phyloP scores from a whole-genome alignment of 768 basidiomycete genomes.

The Peribolospora baueri region DNA sequence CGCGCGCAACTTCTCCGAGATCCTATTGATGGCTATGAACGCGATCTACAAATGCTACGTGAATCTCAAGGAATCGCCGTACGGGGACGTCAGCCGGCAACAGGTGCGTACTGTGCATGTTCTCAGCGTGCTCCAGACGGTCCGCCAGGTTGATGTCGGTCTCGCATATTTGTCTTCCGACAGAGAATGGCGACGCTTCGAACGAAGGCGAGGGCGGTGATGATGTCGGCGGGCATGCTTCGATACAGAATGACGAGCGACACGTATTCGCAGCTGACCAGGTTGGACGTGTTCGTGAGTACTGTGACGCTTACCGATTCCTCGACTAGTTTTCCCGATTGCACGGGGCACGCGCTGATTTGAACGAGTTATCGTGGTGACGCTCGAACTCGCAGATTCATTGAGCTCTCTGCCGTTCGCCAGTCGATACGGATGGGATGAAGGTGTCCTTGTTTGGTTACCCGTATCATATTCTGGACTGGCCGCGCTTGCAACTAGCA shows the following conservation, averaged over 20 bases:
- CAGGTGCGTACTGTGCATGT: slow-evolving; percentile 28
- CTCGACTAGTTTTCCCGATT: background rate
- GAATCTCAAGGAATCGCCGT: slow-evolving; percentile 41
- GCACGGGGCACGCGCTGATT: background rate
- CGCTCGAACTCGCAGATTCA: too few species aligned
- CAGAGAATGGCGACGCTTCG: slow-evolving; percentile 43
- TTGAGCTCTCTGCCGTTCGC: background rate
- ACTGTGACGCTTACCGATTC: background rate
- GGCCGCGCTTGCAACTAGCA: background rate
- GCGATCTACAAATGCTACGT: slow-evolving; percentile 60
- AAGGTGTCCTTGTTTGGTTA: background rate
- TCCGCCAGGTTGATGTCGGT: slow-evolving; percentile 10
- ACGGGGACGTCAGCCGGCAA: slow-evolving; percentile 50
- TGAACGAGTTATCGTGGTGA: background rate
- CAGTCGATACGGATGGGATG: background rate
- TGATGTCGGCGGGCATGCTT: slow-evolving; percentile 50
- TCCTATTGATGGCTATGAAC: slow-evolving; percentile 80
- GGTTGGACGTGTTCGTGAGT: slow-evolving; percentile 38
- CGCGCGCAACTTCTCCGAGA: slow-evolving; percentile 67
- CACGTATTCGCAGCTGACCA: slow-evolving; percentile 64
- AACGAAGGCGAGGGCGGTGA: slow-evolving; percentile 59
- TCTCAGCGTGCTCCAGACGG: background rate
- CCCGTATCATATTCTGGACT: background rate
- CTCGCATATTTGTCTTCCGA: slow-evolving; percentile 9
- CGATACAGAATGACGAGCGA: slow-evolving; percentile 77